Percentiles rank a stretch among this genome's conserved stretches.
phyloP scores from a whole-genome alignment of 352 stramenopile species.

The Pythium brassicae region DNA sequence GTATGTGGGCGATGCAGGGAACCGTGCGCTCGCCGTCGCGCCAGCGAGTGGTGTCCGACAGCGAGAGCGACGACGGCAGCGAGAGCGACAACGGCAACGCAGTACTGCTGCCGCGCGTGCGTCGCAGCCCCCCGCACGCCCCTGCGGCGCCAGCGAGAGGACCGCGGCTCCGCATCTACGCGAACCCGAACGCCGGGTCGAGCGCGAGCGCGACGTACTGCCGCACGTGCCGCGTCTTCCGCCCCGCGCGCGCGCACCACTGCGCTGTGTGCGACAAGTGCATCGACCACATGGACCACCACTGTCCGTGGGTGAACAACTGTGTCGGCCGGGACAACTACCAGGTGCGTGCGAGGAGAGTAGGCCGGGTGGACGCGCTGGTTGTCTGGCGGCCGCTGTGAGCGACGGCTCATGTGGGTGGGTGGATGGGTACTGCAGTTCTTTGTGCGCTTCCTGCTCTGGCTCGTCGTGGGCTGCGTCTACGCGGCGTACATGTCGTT shows the following conservation, averaged over 20 bases:
- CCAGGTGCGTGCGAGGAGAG: constrained; percentile 40
- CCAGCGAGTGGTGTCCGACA: background rate
- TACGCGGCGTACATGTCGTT: constrained; percentile 65
- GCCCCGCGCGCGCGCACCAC: constrained; percentile 50
- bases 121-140: constrained; percentile 1
- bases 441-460: constrained; percentile 74
- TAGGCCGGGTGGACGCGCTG: background rate
- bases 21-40: background rate
- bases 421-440: constrained; percentile 30
- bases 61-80: constrained; percentile 7
- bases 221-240: constrained; percentile 41
- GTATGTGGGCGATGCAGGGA: too few relatives aligned
- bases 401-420: background rate
- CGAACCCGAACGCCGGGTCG: constrained; percentile 5
- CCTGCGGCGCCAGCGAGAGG: constrained; percentile 1
- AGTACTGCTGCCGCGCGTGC: constrained; percentile 23
- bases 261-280: constrained; percentile 86
- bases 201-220: constrained; percentile 35
- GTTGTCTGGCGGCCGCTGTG: background rate
- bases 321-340: constrained; percentile 97
- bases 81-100: constrained; percentile 1
- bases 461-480: constrained; percentile 47
- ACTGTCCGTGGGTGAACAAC: constrained; percentile 98
- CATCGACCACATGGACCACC: constrained; percentile 96
- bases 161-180: constrained; percentile 23